A percentile compares a stretch with the other conserved stretches of the same genome.
Conservation (phyloP, 2,329 filamentous ascomycete species). For the Cladophialophora chaetospira region DNA sequence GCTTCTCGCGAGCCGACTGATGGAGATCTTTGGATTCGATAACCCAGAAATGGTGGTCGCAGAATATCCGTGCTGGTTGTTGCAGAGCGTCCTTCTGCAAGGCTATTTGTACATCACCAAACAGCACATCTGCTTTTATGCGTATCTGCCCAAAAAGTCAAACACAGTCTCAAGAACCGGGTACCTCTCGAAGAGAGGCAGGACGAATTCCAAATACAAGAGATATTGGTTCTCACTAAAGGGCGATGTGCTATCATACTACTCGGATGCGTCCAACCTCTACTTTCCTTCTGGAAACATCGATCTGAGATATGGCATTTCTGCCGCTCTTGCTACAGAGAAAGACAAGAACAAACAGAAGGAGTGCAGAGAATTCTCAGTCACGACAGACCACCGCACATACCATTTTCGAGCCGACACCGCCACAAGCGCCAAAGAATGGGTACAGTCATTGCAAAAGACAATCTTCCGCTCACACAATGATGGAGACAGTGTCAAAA, state of each 20-base stretch:
- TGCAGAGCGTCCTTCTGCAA: conserved; percentile 88
- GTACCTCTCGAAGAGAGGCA: conserved; percentile 83
- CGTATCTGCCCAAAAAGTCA: conserved; percentile 91
- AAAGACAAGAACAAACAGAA: conserved; percentile 68
- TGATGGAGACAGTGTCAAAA: conserved; percentile 95
- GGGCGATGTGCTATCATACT: conserved; percentile 90
- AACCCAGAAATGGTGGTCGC: conserved; percentile 78
- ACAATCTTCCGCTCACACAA: conserved; percentile 96
- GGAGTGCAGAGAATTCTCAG: conserved; percentile 74
- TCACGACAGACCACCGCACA: conserved; percentile 78
- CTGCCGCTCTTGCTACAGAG: conserved; percentile 70
- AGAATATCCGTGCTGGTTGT: conserved; percentile 92
- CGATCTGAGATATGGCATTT: conserved; percentile 87
- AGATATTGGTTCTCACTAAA: conserved; percentile 93
- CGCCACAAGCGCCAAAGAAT: conserved; percentile 84
- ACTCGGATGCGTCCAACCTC: conserved; percentile 75
- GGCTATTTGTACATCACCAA: conserved; percentile 95
- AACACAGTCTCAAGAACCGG: conserved; percentile 80
- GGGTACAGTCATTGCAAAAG: conserved; percentile 90
- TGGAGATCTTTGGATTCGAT: conserved; percentile 84
- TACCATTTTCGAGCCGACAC: conserved; percentile 92
- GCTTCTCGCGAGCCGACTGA: conserved; percentile 69
- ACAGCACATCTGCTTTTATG: conserved; percentile 94
- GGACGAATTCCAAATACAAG: conserved; percentile 81
- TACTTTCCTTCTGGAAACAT: conserved; percentile 94